Evolutionary conservation across 2,329 filamentous ascomycete genomes (phyloP).

Genomic region (Sordariomycetes sp.): DNA sequence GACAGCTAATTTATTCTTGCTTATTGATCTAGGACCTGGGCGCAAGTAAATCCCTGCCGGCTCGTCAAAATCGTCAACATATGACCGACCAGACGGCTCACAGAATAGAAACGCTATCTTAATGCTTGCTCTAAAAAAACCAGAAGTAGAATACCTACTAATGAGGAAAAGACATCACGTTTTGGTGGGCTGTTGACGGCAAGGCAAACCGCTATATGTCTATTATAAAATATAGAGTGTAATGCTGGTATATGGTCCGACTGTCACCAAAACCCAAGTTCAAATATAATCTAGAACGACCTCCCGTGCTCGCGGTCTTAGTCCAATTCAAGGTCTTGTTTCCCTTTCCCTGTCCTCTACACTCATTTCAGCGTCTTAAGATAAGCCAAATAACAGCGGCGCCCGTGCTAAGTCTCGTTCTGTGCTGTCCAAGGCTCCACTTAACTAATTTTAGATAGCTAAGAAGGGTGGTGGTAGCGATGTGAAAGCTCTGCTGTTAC

Average conservation of each 20-base stretch:
- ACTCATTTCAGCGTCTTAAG: not conserved
- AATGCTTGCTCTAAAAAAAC: too few species aligned
- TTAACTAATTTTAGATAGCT: too few species aligned
- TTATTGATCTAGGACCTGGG: not conserved
- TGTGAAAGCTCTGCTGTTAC: not conserved
- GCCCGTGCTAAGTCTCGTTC: not conserved
- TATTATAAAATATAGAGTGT: too few species aligned
- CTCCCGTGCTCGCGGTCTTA: not conserved
- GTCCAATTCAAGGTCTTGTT: not conserved
- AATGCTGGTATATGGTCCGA: not conserved
- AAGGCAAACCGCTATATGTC: too few species aligned
- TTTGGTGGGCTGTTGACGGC: too few species aligned
- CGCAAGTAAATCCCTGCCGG: too few species aligned
- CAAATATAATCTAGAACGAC: not conserved
- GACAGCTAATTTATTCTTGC: not conserved
- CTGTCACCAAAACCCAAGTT: not conserved
- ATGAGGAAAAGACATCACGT: too few species aligned
- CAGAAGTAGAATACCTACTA: too few species aligned
- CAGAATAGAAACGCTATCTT: too few species aligned
- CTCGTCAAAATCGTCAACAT: too few species aligned
- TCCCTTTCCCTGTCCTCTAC: not conserved
- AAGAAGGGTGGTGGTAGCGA: too few species aligned
- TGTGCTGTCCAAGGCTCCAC: not conserved
- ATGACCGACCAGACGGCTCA: not conserved
- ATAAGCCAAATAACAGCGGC: not conserved